Conservation (phyloP, 495 filamentous ascomycete genomes). For the Penicillium bialowiezense region DNA sequence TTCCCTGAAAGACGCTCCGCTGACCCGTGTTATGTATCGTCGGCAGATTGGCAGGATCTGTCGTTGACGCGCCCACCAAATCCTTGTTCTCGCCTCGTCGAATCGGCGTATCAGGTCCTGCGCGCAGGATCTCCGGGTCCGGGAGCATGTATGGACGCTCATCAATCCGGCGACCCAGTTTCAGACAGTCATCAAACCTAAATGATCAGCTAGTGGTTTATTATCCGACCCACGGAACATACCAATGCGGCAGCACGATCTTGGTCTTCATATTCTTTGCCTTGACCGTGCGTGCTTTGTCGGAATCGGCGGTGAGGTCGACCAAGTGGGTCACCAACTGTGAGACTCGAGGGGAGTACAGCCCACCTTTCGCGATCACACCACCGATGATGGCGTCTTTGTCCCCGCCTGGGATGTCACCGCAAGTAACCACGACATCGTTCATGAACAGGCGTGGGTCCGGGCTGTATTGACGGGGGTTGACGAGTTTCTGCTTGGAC, state of each 20-base stretch:
- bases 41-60: conserved; percentile 56
- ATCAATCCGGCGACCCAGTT: conserved; percentile 81
- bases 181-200: conserved; percentile 96
- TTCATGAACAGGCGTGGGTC: conserved; percentile 90
- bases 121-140: conserved; percentile 72
- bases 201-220: conserved; percentile 2
- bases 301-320: conserved; percentile 70
- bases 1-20: conserved; percentile 54
- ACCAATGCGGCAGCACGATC: conserved; percentile 96
- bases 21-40: conserved; percentile 31
- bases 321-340: conserved; percentile 84
- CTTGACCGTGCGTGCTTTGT: conserved; percentile 64
- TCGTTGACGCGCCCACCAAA: conserved; percentile 71
- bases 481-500: conserved; percentile 64
- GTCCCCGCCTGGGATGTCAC: conserved; percentile 82
- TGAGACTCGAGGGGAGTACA: conserved; percentile 66
- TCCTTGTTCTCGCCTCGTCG: conserved; percentile 53
- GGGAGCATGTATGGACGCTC: conserved; percentile 86
- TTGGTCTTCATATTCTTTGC: conserved; percentile 66
- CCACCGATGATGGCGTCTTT: conserved; percentile 90
- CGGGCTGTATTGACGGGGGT: conserved; percentile 79
- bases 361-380: conserved; percentile 83
- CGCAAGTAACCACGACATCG: conserved; percentile 70
- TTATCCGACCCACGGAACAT: conserved; percentile 14
- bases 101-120: conserved; percentile 51